Percentiles rank a stretch among this genome's conserved stretches.
Conservation (phyloP, 2,329 filamentous ascomycete species). For the Fusarium humuli region DNA sequence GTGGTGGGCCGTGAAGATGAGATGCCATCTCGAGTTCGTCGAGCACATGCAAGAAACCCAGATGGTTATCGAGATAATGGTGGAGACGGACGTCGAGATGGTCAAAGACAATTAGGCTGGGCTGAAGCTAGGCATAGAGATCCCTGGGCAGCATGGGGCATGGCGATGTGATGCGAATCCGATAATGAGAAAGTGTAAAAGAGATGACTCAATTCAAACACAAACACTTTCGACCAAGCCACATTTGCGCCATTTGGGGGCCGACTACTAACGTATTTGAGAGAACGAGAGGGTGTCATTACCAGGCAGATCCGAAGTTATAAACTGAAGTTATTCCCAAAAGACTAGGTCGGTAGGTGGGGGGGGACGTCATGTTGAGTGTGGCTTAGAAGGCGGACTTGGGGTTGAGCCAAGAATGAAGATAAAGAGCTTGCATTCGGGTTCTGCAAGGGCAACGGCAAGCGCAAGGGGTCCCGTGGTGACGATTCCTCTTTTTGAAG, state of each 20-base stretch:
- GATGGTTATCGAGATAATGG: neutral
- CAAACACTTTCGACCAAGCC: slow-evolving; percentile 1
- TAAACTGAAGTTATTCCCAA: slow-evolving; percentile 26
- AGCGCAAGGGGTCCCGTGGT: slow-evolving; percentile 42
- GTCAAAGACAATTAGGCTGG: slow-evolving; percentile 31
- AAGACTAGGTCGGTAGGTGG: neutral
- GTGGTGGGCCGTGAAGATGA: slow-evolving; percentile 1
- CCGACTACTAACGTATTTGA: neutral
- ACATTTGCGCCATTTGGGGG: neutral
- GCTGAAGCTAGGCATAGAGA: slow-evolving; percentile 25
- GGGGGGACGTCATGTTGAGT: neutral
- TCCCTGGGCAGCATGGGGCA: slow-evolving; percentile 37
- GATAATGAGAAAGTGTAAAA: slow-evolving; percentile 4
- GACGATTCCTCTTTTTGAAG: slow-evolving; percentile 29
- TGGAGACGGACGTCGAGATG: neutral
- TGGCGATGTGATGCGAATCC: slow-evolving; percentile 18
- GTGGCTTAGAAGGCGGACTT: slow-evolving; percentile 10
- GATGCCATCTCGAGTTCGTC: neutral
- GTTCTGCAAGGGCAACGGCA: slow-evolving; percentile 20
- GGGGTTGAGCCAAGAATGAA: slow-evolving; percentile 9
- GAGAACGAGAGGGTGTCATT: neutral
- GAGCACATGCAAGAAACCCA: neutral
- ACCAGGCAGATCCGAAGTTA: neutral
- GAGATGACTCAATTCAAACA: neutral
- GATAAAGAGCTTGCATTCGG: slow-evolving; percentile 22